These are phyloP conservation scores for Cornus florida DNA, from an alignment of 148 eudicot species.

Conservation along the genomic window DNA sequence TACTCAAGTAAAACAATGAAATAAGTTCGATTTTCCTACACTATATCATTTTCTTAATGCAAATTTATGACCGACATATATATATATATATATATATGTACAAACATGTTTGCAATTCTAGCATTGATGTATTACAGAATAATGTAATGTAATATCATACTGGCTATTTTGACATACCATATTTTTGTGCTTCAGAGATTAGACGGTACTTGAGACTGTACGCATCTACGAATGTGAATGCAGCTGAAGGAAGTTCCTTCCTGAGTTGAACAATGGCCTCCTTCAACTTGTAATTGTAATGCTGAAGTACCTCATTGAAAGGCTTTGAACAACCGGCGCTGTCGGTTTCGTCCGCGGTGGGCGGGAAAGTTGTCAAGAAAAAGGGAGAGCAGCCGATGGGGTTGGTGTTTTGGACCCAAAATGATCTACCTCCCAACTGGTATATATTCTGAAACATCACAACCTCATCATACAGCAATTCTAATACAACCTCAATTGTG, in stretches of 20 bases:
- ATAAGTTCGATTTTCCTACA: too few relatives aligned
- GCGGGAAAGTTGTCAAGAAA: neutral
- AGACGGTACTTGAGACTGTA: constrained; percentile 11
- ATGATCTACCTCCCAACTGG: neutral
- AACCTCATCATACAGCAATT: too few relatives aligned
- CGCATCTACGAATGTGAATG: constrained; percentile 20
- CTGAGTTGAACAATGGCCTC: neutral
- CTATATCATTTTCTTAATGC: too few relatives aligned
- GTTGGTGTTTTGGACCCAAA: neutral
- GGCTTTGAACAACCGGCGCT: neutral
- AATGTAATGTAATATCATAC: too few relatives aligned
- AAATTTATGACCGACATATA: too few relatives aligned
- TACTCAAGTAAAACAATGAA: too few relatives aligned
- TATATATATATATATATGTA: too few relatives aligned
- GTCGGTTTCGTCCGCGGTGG: neutral
- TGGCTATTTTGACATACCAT: constrained; percentile 2
- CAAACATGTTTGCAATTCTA: too few relatives aligned
- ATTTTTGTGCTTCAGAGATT: constrained; percentile 7
- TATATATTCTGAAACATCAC: neutral
- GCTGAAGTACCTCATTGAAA: neutral
- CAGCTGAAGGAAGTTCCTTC: constrained; percentile 14
- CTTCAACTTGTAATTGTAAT: neutral
- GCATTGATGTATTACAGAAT: too few relatives aligned
- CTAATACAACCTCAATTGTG: too few relatives aligned
- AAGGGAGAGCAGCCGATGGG: neutral